These are phyloP conservation scores for Coniophora puteana DNA, from an alignment of 1,284 basidiomycete genomes.

Conservation along the genomic window DNA sequence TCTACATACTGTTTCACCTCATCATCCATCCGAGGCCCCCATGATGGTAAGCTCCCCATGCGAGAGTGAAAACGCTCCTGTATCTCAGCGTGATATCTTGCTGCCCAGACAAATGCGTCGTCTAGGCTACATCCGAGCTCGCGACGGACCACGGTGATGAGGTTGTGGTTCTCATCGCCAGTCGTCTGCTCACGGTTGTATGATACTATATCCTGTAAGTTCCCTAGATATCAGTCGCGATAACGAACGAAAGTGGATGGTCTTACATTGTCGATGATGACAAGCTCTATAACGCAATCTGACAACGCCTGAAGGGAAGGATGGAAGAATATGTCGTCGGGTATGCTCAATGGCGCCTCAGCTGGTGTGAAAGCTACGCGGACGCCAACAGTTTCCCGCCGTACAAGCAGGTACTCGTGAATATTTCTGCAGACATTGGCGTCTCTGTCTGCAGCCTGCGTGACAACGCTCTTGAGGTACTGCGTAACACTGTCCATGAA, in stretches of 20 bases:
- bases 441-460: constrained; percentile 11
- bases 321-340: constrained; percentile 22
- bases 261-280: constrained; percentile 28
- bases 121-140: constrained; percentile 22
- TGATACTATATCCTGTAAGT: constrained; percentile 33
- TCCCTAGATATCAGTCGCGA: no score
- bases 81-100: constrained; percentile 19
- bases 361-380: constrained; percentile 16
- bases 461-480: constrained; percentile 5
- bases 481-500: constrained; percentile 10
- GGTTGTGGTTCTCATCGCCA: constrained; percentile 28
- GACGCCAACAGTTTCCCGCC: constrained; percentile 19
- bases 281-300: constrained; percentile 22
- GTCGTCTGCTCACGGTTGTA: constrained; percentile 29
- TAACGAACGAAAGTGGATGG: no score
- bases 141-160: constrained; percentile 30
- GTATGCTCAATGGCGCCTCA: constrained; percentile 21
- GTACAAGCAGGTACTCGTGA: constrained; percentile 10
- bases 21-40: constrained; percentile 20
- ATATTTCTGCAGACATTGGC: background rate
- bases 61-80: constrained; percentile 20
- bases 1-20: constrained; percentile 26
- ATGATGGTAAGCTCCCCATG: constrained; percentile 21
- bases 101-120: constrained; percentile 27
- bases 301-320: constrained; percentile 16